Evolutionary conservation across 2,329 filamentous ascomycete species (phyloP).

Genomic region (Talaromyces piceae): DNA sequence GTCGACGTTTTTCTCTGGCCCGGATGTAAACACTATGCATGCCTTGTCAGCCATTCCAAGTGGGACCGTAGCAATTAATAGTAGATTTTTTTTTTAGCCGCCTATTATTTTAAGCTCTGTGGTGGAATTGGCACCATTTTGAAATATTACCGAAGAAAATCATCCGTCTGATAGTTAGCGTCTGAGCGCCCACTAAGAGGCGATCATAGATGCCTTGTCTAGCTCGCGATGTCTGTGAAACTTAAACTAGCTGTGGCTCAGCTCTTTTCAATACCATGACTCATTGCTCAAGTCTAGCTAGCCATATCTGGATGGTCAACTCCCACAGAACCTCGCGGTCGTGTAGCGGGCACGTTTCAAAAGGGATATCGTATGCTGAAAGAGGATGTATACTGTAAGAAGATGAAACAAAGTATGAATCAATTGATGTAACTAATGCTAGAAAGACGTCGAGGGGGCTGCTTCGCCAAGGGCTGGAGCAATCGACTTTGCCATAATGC

Average conservation of each 20-base stretch:
- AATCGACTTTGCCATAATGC: slow-evolving; percentile 2
- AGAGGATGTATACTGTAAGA: too few species aligned
- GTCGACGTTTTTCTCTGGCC: neutral
- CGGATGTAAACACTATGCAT: neutral
- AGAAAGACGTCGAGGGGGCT: neutral
- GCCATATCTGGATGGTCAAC: too few species aligned
- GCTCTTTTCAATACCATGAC: too few species aligned
- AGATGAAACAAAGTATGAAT: neutral
- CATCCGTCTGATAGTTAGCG: neutral
- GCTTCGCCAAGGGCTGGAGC: slow-evolving; percentile 3
- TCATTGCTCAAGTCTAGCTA: too few species aligned
- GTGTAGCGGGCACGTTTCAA: too few species aligned
- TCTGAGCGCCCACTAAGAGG: neutral
- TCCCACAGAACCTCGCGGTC: too few species aligned
- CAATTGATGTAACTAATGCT: neutral
- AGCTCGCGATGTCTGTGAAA: neutral
- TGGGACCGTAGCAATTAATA: too few species aligned
- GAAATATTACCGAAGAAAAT: neutral
- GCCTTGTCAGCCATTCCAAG: neutral
- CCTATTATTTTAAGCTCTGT: too few species aligned
- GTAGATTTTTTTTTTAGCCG: too few species aligned
- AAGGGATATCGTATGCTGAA: slow-evolving; percentile 10
- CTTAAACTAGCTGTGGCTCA: neutral
- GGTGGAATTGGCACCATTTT: neutral
- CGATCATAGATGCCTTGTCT: neutral